Conservation (phyloP, 108 stramenopile species). For the Hondaea fermentalgiana region DNA sequence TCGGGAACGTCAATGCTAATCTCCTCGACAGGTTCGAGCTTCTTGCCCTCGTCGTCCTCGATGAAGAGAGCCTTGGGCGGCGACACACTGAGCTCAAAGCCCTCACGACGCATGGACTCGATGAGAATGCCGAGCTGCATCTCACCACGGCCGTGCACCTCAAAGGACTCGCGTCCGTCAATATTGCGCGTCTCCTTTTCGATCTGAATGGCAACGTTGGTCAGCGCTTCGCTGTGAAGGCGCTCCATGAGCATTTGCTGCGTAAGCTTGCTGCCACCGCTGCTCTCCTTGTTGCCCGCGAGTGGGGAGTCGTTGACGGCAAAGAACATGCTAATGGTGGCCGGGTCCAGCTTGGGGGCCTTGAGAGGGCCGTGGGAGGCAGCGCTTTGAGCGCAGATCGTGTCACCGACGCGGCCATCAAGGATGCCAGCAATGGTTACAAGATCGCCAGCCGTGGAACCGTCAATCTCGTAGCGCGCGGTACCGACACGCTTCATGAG, state of each 20-base stretch:
- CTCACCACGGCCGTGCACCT: slow-evolving; percentile 93
- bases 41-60: slow-evolving; percentile 74
- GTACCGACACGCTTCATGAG: slow-evolving; percentile 18
- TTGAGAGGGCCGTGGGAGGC: slow-evolving; percentile 73
- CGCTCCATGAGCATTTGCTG: slow-evolving; percentile 92
- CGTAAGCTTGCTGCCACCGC: slow-evolving; percentile 77
- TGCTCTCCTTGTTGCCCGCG: slow-evolving; percentile 72
- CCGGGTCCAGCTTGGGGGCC: slow-evolving; percentile 93
- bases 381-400: slow-evolving; percentile 45
- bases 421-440: slow-evolving; percentile 90
- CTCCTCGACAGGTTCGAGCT: slow-evolving; percentile 85
- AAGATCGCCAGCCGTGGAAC: slow-evolving; percentile 88
- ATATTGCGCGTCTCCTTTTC: neutral
- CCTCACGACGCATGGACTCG: slow-evolving; percentile 98
- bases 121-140: slow-evolving; percentile 96
- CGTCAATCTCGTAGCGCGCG: slow-evolving; percentile 65
- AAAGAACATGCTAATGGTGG: slow-evolving; percentile 96
- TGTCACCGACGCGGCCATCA: slow-evolving; percentile 86
- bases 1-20: slow-evolving; percentile 89
- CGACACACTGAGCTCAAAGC: slow-evolving; percentile 94
- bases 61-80: slow-evolving; percentile 85
- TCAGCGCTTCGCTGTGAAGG: slow-evolving; percentile 85
- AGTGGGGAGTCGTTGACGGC: slow-evolving; percentile 98
- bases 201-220: slow-evolving; percentile 79
- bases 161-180: slow-evolving; percentile 67